Evolutionary conservation across 2,329 filamentous ascomycete species (phyloP).

Genomic region (Sporothrix pallida): DNA sequence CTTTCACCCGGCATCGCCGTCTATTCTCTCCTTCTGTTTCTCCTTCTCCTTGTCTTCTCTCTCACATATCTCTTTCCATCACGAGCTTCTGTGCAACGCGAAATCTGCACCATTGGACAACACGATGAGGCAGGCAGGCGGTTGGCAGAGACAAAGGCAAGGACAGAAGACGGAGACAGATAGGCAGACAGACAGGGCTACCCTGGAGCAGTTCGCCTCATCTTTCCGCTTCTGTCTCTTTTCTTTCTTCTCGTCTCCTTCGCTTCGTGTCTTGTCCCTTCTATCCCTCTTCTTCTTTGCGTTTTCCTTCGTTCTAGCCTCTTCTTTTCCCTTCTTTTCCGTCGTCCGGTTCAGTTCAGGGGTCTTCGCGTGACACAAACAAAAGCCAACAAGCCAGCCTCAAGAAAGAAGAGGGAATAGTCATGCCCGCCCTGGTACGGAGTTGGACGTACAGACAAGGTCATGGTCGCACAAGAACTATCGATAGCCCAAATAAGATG

Average conservation of each 20-base stretch:
- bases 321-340: background rate
- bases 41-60: too few species aligned
- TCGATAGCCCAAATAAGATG: background rate
- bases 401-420: background rate
- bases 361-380: constrained; percentile 6
- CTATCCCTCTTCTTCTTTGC: too few species aligned
- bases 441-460: too few species aligned
- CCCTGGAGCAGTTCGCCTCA: constrained; percentile 6
- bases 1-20: constrained; percentile 8
- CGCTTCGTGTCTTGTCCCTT: background rate
- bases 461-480: background rate
- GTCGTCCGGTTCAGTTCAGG: background rate
- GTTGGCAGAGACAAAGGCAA: background rate
- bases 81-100: constrained; percentile 23
- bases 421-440: too few species aligned
- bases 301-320: too few species aligned
- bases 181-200: background rate
- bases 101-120: background rate
- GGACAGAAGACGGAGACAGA: background rate
- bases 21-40: background rate
- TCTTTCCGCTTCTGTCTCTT: background rate
- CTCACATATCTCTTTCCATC: background rate
- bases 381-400: background rate
- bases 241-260: background rate
- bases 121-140: constrained; percentile 6